Conservation (phyloP, 1,284 basidiomycete species). For the Gymnopus androsaceus region DNA sequence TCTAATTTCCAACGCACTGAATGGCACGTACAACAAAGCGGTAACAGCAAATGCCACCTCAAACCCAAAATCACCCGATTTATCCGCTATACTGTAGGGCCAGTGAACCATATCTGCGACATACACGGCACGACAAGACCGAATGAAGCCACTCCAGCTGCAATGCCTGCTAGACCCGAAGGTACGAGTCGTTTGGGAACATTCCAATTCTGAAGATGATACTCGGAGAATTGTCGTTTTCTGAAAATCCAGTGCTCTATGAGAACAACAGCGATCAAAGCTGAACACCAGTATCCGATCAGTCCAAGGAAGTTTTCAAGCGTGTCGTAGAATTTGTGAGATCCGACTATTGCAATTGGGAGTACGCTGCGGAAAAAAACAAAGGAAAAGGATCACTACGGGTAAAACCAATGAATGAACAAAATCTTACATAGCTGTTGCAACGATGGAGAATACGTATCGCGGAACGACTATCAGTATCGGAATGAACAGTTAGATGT, state of each 20-base stretch:
- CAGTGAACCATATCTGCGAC: conserved; percentile 72
- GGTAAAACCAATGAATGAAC: too few relatives aligned
- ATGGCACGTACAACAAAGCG: conserved; percentile 56
- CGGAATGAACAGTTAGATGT: conserved; percentile 79
- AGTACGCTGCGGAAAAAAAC: conserved; percentile 40
- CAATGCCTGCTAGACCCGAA: conserved; percentile 62
- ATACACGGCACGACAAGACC: conserved; percentile 68
- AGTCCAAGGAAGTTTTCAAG: conserved; percentile 71
- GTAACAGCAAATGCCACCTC: conserved; percentile 66
- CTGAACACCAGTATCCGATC: conserved; percentile 73
- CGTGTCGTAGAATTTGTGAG: conserved; percentile 65
- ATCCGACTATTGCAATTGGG: conserved; percentile 67
- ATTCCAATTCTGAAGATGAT: conserved; percentile 60
- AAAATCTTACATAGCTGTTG: conserved; percentile 71
- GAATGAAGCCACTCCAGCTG: conserved; percentile 51
- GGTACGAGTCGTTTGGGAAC: conserved; percentile 55
- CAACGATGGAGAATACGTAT: conserved; percentile 83
- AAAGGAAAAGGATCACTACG: not conserved
- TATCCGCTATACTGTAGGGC: conserved; percentile 70
- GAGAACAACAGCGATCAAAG: conserved; percentile 60
- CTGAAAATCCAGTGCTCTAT: conserved; percentile 69
- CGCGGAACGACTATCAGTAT: conserved; percentile 71
- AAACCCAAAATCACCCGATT: conserved; percentile 78
- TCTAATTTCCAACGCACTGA: conserved; percentile 51
- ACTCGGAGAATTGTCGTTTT: conserved; percentile 44